phyloP scores from a whole-genome alignment of 495 filamentous ascomycete genomes.

The Talaromyces ruber region DNA sequence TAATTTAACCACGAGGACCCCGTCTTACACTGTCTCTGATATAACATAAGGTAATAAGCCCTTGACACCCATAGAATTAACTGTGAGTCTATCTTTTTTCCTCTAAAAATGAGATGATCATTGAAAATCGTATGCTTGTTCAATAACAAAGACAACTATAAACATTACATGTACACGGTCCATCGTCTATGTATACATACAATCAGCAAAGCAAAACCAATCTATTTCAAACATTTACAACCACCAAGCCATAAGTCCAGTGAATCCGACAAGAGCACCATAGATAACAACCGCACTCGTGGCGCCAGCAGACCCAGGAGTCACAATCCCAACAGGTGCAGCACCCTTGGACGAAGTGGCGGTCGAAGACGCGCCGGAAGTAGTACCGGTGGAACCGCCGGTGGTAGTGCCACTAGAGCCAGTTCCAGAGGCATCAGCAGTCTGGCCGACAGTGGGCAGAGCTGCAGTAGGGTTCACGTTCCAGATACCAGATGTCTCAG shows the following conservation, averaged over 20 bases:
- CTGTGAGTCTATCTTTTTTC: too few species aligned
- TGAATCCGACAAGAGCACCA: conserved; percentile 6
- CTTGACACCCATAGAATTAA: too few species aligned
- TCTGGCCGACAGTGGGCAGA: conserved; percentile 58
- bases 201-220: neutral
- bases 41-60: too few species aligned
- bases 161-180: neutral
- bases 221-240: conserved; percentile 1
- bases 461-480: conserved; percentile 56
- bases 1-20: too few species aligned
- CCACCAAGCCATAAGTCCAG: conserved; percentile 9
- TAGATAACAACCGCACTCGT: neutral
- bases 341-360: conserved; percentile 14
- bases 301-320: conserved; percentile 8
- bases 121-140: neutral
- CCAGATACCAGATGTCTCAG: conserved; percentile 62
- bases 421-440: conserved; percentile 3
- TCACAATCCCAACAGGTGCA: conserved; percentile 9
- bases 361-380: conserved; percentile 10
- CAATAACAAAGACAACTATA: neutral
- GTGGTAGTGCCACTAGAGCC: conserved; percentile 7
- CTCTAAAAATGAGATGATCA: too few species aligned
- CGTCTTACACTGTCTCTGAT: too few species aligned
- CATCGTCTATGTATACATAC: neutral
- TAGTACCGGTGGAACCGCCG: neutral